A percentile compares a stretch with the other conserved stretches of the same genome.
Evolutionary conservation across 441 rosid species (phyloP).

Genomic region (Geranium incanum): DNA sequence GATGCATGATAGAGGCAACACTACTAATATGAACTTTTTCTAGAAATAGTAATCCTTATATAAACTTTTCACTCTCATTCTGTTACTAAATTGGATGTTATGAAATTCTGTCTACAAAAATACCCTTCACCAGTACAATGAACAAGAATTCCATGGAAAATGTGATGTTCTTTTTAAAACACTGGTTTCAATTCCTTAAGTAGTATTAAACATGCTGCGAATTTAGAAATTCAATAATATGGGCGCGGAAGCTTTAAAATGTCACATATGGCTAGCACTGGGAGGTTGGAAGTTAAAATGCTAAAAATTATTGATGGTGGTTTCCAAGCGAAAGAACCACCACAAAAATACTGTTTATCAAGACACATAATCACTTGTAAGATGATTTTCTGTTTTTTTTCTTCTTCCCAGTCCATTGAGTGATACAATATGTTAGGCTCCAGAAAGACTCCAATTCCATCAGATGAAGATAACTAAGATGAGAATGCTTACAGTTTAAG

Average conservation of each 20-base stretch:
- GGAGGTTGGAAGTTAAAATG: too few relatives aligned
- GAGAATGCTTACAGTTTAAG: neutral
- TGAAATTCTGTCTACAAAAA: neutral
- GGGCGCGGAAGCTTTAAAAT: neutral
- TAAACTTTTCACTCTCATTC: neutral
- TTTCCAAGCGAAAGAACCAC: neutral
- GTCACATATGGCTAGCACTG: neutral
- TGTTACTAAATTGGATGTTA: neutral
- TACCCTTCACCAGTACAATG: neutral
- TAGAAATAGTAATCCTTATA: neutral
- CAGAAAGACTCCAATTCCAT: neutral
- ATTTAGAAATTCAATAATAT: neutral
- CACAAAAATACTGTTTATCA: neutral
- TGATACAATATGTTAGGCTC: neutral
- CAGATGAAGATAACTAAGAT: neutral
- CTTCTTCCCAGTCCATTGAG: neutral
- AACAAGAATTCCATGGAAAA: neutral
- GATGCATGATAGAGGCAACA: neutral
- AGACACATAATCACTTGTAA: neutral
- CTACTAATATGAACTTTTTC: too few relatives aligned
- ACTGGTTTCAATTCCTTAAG: conserved; percentile 1
- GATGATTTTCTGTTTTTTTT: neutral
- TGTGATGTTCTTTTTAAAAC: neutral
- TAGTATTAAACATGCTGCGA: neutral
- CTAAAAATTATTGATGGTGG: neutral